Conservation (phyloP, 331 rosid genomes). For the Ulmus americana region DNA sequence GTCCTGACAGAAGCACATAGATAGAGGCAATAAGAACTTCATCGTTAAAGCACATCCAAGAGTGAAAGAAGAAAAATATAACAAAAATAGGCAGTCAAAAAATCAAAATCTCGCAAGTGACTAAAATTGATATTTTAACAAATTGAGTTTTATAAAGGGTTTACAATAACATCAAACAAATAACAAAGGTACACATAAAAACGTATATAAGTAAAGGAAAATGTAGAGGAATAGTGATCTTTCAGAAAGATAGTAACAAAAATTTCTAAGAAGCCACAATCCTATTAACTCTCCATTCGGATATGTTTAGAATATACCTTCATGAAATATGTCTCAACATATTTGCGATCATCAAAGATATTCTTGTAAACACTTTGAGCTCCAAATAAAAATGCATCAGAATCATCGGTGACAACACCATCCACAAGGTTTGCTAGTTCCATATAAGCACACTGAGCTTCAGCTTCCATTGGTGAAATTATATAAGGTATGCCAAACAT, state of each 20-base stretch:
- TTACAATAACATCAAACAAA: neutral
- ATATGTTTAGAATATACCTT: constrained; percentile 41
- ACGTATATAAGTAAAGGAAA: neutral
- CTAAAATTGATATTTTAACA: neutral
- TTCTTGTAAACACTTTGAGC: constrained; percentile 89
- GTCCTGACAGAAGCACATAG: constrained; percentile 48
- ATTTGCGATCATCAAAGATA: constrained; percentile 93
- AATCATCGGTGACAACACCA: constrained; percentile 98
- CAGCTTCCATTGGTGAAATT: constrained; percentile 98
- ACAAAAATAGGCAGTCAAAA: neutral
- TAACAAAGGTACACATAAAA: neutral
- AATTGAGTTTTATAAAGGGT: neutral
- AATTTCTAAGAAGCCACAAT: neutral
- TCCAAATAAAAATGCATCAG: constrained; percentile 88
- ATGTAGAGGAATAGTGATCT: neutral
- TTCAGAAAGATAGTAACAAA: neutral
- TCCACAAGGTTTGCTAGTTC: constrained; percentile 78
- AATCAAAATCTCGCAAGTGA: neutral
- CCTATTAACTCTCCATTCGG: neutral
- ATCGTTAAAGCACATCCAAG: neutral
- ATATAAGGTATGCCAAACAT: constrained; percentile 96
- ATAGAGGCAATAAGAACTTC: neutral
- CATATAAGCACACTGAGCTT: constrained; percentile 93
- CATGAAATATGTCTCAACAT: constrained; percentile 91
- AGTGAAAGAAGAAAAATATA: neutral